A percentile compares a stretch with the other conserved stretches of the same genome.
phyloP scores from a whole-genome alignment of 257 asterid species.

The Solanum piurae region DNA sequence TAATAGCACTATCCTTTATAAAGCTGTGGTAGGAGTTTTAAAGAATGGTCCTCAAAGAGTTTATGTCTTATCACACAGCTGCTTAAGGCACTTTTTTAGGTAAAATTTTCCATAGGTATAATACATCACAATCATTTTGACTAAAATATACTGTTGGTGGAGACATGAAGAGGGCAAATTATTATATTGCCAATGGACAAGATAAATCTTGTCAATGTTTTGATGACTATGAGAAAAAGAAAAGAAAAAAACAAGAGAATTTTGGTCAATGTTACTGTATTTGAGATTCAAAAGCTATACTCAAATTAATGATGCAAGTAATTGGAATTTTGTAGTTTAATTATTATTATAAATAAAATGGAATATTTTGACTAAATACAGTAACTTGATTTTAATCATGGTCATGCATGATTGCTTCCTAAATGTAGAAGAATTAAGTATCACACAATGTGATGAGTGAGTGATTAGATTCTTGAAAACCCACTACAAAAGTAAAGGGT shows the following conservation, averaged over 20 bases:
- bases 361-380: constrained; percentile 1
- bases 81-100: neutral
- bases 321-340: neutral
- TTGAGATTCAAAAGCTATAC: neutral
- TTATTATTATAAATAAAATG: neutral
- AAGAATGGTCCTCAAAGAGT: constrained; percentile 11
- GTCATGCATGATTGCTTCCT: neutral
- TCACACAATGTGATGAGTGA: neutral
- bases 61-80: constrained; percentile 18
- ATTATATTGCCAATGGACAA: constrained; percentile 1
- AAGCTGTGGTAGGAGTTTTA: constrained; percentile 7
- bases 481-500: neutral
- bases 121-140: neutral
- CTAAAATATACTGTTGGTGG: neutral
- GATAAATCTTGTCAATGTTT: constrained; percentile 1
- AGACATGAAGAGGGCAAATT: neutral
- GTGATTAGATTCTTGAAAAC: neutral
- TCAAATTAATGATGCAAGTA: neutral
- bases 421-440: neutral
- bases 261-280: neutral
- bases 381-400: neutral
- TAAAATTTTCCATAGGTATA: neutral
- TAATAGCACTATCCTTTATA: neutral
- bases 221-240: neutral
- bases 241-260: neutral